phyloP scores from a whole-genome alignment of 148 eudicot species.

The Rhododendron henanense region DNA sequence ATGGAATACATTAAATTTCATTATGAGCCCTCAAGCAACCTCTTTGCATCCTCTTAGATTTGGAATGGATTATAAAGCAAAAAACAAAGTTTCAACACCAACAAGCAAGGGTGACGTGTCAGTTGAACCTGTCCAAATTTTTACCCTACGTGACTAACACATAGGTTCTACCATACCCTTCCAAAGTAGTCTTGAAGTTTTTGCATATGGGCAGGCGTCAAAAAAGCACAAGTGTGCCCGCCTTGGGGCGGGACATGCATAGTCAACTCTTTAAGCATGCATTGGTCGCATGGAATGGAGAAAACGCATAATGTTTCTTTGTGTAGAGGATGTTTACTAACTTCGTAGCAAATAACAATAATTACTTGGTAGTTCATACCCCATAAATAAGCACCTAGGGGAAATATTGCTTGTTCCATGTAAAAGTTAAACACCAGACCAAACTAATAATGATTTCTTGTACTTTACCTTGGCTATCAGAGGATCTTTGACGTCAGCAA shows the following conservation, averaged over 20 bases:
- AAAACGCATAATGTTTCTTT: not conserved
- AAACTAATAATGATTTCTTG: not conserved
- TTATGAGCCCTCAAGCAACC: too few species aligned
- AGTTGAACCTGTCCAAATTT: too few species aligned
- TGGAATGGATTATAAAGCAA: too few species aligned
- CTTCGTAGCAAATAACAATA: not conserved
- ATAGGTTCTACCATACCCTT: too few species aligned
- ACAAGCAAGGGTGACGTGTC: too few species aligned
- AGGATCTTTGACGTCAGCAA: constrained; percentile 81
- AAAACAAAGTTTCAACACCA: too few species aligned
- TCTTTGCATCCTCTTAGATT: too few species aligned
- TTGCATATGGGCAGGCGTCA: not conserved
- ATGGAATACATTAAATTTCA: too few species aligned
- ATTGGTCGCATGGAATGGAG: too few species aligned
- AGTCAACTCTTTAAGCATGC: not conserved
- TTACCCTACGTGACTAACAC: too few species aligned
- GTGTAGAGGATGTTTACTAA: not conserved
- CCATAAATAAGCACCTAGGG: not conserved
- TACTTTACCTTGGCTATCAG: constrained; percentile 66
- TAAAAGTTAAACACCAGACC: not conserved
- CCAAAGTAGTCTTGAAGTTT: too few species aligned
- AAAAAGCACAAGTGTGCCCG: not conserved
- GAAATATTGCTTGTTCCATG: not conserved
- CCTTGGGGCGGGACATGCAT: not conserved
- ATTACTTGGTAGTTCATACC: not conserved